These are phyloP conservation scores for Boletus insuetus DNA, from an alignment of 768 basidiomycete genomes.

Conservation along the genomic window DNA sequence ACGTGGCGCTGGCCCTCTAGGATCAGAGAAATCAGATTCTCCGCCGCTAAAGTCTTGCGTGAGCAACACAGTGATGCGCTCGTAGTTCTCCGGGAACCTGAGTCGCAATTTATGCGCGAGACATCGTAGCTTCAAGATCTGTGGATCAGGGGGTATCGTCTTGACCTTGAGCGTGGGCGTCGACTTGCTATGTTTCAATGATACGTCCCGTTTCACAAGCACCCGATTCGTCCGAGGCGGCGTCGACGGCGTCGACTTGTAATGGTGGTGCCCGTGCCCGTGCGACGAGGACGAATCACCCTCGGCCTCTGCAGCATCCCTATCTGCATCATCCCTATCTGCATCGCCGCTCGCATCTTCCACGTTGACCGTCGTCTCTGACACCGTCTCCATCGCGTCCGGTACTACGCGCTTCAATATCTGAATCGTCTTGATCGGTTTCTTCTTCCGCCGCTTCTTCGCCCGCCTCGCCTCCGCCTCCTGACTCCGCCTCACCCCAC, in stretches of 20 bases:
- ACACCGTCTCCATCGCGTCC: conserved; percentile 20
- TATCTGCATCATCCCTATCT: conserved; percentile 21
- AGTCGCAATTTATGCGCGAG: conserved; percentile 56
- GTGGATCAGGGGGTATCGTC: conserved; percentile 44
- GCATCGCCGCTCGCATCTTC: conserved; percentile 28
- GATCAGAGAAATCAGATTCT: conserved; percentile 35
- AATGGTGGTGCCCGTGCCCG: conserved; percentile 17
- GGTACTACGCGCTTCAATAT: conserved; percentile 23
- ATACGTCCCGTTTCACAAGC: conserved; percentile 18
- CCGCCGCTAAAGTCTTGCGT: conserved; percentile 35
- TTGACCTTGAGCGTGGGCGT: conserved; percentile 43
- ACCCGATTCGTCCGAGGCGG: conserved; percentile 26
- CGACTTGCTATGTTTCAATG: conserved; percentile 43
- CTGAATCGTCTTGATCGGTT: conserved; percentile 28
- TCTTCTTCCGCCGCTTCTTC: conserved; percentile 39
- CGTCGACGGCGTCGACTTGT: conserved; percentile 31
- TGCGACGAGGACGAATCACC: conserved; percentile 30
- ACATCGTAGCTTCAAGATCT: conserved; percentile 48
- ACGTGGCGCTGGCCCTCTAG: conserved; percentile 32
- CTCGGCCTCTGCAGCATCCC: conserved; percentile 16
- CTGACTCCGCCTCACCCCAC: conserved; percentile 35
- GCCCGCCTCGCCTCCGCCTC: conserved; percentile 40
- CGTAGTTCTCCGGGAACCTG: conserved; percentile 53
- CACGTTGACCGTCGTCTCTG: conserved; percentile 21
- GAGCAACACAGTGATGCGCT: conserved; percentile 29